Evolutionary conservation across 495 filamentous ascomycete species (phyloP).

Genomic region (Xylaria grammica): DNA sequence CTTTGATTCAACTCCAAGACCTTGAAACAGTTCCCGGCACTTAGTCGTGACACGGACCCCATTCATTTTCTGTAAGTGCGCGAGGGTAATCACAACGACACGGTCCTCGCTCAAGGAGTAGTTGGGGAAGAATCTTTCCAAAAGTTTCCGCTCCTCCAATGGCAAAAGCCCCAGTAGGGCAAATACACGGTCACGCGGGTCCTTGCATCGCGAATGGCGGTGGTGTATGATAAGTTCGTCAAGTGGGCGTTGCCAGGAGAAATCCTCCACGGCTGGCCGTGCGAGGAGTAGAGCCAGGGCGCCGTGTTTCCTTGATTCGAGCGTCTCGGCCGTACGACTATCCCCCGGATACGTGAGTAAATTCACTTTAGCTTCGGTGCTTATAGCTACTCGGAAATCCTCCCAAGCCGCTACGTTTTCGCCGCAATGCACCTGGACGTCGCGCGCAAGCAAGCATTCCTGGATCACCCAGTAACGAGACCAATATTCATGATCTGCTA

Average conservation of each 20-base stretch:
- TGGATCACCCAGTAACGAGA: constrained; percentile 22
- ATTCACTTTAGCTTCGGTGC: neutral
- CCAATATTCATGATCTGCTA: constrained; percentile 15
- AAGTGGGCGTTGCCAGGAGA: constrained; percentile 22
- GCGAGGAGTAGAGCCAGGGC: constrained; percentile 14
- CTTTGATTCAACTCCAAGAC: constrained; percentile 27
- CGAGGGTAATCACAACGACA: constrained; percentile 29
- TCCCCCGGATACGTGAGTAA: neutral
- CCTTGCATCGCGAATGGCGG: constrained; percentile 27
- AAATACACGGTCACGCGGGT: constrained; percentile 36
- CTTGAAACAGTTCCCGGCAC: constrained; percentile 27
- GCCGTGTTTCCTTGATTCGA: neutral
- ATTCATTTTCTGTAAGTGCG: constrained; percentile 22
- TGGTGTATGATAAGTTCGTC: constrained; percentile 26
- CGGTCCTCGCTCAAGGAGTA: constrained; percentile 26
- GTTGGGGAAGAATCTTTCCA: constrained; percentile 27
- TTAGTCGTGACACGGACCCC: constrained; percentile 12
- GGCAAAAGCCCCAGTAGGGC: constrained; percentile 31
- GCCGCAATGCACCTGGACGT: constrained; percentile 27
- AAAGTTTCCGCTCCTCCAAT: constrained; percentile 13
- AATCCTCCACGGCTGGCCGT: neutral
- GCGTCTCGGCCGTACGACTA: neutral
- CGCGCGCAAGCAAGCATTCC: constrained; percentile 16
- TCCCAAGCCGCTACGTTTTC: constrained; percentile 17
- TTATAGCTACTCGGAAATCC: constrained; percentile 25